Evolutionary conservation across 75 land plant genomes (phyloP), one percentile per base, ranked within the genome.

Genomic region (Cryptomeria japonica): DNA sequence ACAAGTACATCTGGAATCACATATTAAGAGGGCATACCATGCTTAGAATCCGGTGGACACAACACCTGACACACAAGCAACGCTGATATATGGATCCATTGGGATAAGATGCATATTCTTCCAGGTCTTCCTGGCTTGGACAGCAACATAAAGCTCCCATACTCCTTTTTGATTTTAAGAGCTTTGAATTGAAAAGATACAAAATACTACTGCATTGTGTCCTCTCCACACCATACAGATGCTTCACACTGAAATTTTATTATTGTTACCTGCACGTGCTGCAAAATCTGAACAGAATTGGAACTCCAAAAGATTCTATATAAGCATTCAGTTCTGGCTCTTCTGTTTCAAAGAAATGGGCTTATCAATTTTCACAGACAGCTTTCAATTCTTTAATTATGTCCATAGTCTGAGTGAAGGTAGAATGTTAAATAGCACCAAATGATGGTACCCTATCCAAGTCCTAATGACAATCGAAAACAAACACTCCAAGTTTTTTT

Each of bases 141-240:
- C 97, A 96, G 90, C 95, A 94, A 79, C 96, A 96, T 46, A 90
- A 91, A 86, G 95, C 77, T 87, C 97, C 97, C 97, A 96, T 96
- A n/a, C 41, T 86, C 55, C 41, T 44, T 87, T 41, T 38, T 7
- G 31, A 3, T 44, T 82, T 28, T 42, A 82, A 28, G 83, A 44
- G n/a, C 28, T 82, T 82, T 28, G 14, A 82, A 82, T 82, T 44
- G 49, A 44, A 82, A 32, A 82, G 31, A 8, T 28, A 79, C 39
- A 82, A 42, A 46, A 82, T n/a, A 32, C 76, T 73, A 73, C 11
- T 25, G 13, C 84, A 82, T 46, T 0, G 12, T 82, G 47, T 46
- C 84, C 32, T 82, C 51, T 44, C 28, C 84, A 82, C 49, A 44
- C 41, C 51, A 46, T 82, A 82, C 4, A 18, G 84, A 44, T n/a